Evolutionary conservation across 106 monocot species (phyloP).

Genomic region (Acanthochlamys bracteata): DNA sequence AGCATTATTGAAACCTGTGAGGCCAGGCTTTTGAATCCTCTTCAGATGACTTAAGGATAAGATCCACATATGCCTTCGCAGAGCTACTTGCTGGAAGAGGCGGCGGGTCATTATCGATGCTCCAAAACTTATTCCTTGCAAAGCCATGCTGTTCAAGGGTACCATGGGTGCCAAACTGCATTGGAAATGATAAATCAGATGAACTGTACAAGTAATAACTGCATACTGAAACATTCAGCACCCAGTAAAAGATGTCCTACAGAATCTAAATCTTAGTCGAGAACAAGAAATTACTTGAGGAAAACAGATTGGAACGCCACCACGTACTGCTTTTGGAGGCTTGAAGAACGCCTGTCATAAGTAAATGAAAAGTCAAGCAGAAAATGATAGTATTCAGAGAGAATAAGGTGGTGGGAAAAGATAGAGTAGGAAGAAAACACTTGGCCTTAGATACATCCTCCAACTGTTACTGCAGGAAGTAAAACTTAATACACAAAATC

Average conservation of each 20-base stretch:
- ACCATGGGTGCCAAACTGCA: slow-evolving; percentile 23
- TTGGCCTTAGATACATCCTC: background rate
- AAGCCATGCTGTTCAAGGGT: slow-evolving; percentile 33
- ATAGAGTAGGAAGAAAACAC: background rate
- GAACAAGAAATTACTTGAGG: background rate
- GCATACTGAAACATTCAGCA: background rate
- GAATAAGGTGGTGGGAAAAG: background rate
- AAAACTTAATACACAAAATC: too few relatives aligned
- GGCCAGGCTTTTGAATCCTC: slow-evolving; percentile 34
- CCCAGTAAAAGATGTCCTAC: too few relatives aligned
- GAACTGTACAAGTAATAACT: background rate
- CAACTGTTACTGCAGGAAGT: too few relatives aligned
- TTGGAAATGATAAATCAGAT: background rate
- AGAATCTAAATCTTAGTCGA: background rate
- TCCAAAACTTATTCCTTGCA: slow-evolving; percentile 36
- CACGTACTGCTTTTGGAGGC: slow-evolving; percentile 26
- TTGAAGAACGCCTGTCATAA: slow-evolving; percentile 50
- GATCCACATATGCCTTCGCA: slow-evolving; percentile 27
- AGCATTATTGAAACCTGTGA: slow-evolving; percentile 15
- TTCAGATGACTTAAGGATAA: slow-evolving; percentile 34
- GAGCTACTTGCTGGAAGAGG: slow-evolving; percentile 24
- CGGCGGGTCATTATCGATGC: slow-evolving; percentile 25
- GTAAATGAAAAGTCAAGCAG: background rate
- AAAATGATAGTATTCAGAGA: background rate
- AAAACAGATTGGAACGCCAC: slow-evolving; percentile 1